Evolutionary conservation across 2,329 filamentous ascomycete species (phyloP).

Genomic region (Pleomassaria siparia): DNA sequence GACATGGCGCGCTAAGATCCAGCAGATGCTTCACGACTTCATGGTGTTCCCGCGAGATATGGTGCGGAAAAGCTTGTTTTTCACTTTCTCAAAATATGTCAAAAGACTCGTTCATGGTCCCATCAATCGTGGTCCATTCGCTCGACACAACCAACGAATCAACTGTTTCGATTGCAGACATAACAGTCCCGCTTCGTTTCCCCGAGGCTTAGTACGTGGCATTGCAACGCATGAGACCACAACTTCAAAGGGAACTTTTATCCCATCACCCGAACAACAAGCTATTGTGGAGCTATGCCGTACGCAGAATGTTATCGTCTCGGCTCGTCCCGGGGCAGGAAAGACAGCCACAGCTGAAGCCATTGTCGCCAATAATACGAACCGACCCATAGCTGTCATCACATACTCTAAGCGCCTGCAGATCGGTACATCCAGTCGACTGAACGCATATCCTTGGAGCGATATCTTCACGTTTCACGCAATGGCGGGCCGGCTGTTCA

Average conservation of each 20-base stretch:
- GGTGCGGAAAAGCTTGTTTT: too few relatives aligned
- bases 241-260: slow-evolving; percentile 4
- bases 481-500: slow-evolving; percentile 11
- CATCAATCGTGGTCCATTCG: too few relatives aligned
- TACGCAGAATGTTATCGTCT: slow-evolving; percentile 12
- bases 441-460: slow-evolving; percentile 6
- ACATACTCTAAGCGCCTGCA: slow-evolving; percentile 13
- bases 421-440: slow-evolving; percentile 7
- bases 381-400: slow-evolving; percentile 9
- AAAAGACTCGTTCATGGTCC: too few relatives aligned
- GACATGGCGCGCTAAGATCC: too few relatives aligned
- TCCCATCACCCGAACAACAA: slow-evolving; percentile 8
- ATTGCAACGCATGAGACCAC: slow-evolving; percentile 1
- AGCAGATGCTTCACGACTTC: too few relatives aligned
- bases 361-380: slow-evolving; percentile 10
- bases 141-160: too few relatives aligned
- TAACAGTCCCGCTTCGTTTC: too few relatives aligned
- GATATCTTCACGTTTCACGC: slow-evolving; percentile 11
- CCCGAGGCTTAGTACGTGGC: neutral
- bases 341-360: slow-evolving; percentile 14
- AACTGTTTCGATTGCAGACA: too few relatives aligned
- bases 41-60: too few relatives aligned
- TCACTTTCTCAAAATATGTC: too few relatives aligned
- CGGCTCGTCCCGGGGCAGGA: slow-evolving; percentile 12
- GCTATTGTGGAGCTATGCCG: slow-evolving; percentile 9